Percentiles rank a stretch among this genome's conserved stretches.
Evolutionary conservation across 176 grass and related monocot genomes (phyloP).

Genomic region (Chloris gayana): DNA sequence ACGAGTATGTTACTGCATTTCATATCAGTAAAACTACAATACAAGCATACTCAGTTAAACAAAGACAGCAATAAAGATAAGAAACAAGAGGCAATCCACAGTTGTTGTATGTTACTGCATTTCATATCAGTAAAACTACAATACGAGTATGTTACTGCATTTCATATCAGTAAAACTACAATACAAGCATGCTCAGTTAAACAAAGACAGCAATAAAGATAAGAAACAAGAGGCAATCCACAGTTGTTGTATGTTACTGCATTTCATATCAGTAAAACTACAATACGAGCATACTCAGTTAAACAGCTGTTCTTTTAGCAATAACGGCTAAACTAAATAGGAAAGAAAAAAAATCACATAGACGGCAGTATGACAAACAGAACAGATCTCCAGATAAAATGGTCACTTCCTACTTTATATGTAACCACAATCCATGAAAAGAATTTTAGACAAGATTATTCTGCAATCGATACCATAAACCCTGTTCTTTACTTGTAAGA

Average conservation of each 20-base stretch:
- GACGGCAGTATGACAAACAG: background rate
- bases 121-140: background rate
- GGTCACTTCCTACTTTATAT: background rate
- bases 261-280: background rate
- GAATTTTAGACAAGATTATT: background rate
- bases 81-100: background rate
- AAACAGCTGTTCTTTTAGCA: background rate
- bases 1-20: too few relatives aligned
- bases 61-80: background rate
- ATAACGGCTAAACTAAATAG: background rate
- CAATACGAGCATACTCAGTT: background rate
- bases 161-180: too few relatives aligned
- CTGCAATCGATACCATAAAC: background rate
- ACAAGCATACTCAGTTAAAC: background rate
- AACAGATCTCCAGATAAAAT: background rate
- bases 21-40: too few relatives aligned
- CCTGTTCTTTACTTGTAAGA: background rate
- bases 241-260: background rate
- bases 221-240: background rate
- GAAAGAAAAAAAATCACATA: background rate
- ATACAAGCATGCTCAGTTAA: background rate
- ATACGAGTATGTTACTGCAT: too few relatives aligned
- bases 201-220: background rate
- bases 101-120: background rate
- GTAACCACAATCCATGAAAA: constrained; percentile 8